phyloP scores from a whole-genome alignment of 495 filamentous ascomycete genomes.

The Penicillium salamii region DNA sequence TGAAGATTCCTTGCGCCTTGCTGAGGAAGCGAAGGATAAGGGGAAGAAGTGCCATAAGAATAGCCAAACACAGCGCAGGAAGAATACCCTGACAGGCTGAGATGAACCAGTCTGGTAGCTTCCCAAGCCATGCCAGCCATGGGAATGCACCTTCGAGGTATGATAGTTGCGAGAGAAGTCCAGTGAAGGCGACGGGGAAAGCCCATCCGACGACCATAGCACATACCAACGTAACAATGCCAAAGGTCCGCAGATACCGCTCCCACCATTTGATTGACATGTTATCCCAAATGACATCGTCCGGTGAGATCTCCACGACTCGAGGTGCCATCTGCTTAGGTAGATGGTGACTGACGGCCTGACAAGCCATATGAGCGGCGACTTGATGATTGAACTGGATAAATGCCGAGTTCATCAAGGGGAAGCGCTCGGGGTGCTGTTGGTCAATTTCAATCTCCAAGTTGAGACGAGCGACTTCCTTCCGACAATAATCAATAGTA shows the following conservation, averaged over 20 bases:
- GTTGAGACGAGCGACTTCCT: conserved; percentile 85
- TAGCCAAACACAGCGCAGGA: conserved; percentile 72
- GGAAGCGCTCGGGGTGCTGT: conserved; percentile 78
- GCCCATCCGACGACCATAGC: conserved; percentile 89
- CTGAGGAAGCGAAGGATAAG: conserved; percentile 73
- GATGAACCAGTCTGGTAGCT: conserved; percentile 60
- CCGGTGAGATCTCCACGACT: conserved; percentile 85
- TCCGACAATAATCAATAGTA: conserved; percentile 87
- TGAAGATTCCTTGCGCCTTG: conserved; percentile 73
- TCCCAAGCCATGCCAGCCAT: conserved; percentile 70
- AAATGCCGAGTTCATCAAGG: conserved; percentile 96
- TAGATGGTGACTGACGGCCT: conserved; percentile 85
- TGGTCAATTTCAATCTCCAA: conserved; percentile 93
- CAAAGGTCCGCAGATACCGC: conserved; percentile 69
- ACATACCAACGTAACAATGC: conserved; percentile 62
- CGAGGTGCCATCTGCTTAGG: conserved; percentile 95
- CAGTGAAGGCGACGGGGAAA: conserved; percentile 85
- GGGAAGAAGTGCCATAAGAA: conserved; percentile 79
- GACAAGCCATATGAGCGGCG: conserved; percentile 96
- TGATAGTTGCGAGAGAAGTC: conserved; percentile 71
- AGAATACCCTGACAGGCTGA: conserved; percentile 83
- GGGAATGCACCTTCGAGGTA: conserved; percentile 59
- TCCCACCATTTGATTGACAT: conserved; percentile 98
- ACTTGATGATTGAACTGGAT: conserved; percentile 99
- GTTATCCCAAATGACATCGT: conserved; percentile 96